Evolutionary conservation across 108 stramenopile genomes (phyloP), one percentile per base, ranked within the genome.

Genomic region (Discostella pseudostelligera): DNA sequence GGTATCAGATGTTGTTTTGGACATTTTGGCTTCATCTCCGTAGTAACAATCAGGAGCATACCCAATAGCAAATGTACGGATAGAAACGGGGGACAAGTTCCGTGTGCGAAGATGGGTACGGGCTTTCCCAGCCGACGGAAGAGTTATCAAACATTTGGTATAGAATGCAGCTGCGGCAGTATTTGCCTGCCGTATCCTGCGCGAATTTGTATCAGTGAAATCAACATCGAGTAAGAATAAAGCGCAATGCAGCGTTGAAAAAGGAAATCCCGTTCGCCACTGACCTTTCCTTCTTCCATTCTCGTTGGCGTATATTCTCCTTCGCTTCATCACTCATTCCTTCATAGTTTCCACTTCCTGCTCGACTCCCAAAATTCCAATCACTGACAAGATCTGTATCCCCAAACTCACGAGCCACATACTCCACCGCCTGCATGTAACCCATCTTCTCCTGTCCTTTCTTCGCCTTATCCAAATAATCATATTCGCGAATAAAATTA

Each of bases 1-100:
- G 21, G 10, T 24, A 8, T 20, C 46, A 46, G 6, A 20, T 12
- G 49, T 10, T 19, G 49, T 24, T 8, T 50, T 50, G 9, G 53
- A 28, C 37, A 56, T 51, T 13, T 39, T 68, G 6, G 56, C 32
- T 19, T 61, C 71, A 36, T 62, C 56, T 10, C 74, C 72, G 69
- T 74, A 87, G 59, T 94, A 94, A 24, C 75, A 75, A 70, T 94
- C 92, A 28, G 95, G 95, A 26, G 94, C 90, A 85, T 85, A 97
- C 19, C 96, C 96, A 39, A 97, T 57, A 19, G 87, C 79, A 75
- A 96, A 97, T 13, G 76, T 67, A 54, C 76, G 72, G 12, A 87
- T 84, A 0, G 89, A 88, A 17, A 45, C 66, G 19, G 94, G 92
- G 21, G 82, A 65, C 22, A 85, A 60, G 8, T 80, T 87, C 32